Evolutionary conservation across 495 filamentous ascomycete genomes (phyloP), one percentile per base, ranked within the genome.

Genomic region (Podospora comata): DNA sequence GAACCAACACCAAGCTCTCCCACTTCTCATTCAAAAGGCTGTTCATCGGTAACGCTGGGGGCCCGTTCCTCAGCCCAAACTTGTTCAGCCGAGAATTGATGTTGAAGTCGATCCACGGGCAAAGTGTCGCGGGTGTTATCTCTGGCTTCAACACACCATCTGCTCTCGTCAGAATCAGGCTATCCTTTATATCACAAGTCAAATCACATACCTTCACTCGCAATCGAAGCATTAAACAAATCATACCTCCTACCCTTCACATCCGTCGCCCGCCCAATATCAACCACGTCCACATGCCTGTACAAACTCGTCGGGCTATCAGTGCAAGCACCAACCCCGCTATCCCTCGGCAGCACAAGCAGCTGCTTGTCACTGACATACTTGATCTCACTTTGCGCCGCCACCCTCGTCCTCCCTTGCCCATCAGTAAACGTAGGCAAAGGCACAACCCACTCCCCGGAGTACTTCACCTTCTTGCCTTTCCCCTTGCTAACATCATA

Each of bases 11-110:
- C 30, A 95, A 73, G 48, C 84, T 83, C 80, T 95, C 91, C 92
- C 91, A 95, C 74, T 94, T 95, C 82, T 94, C 91, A 75, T 94
- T 77, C 3, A 92, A 75, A 28, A 92, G 75, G 1, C 73, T 48
- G 6, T 19, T 63, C 5, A 26, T 61, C 59, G 59, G 59, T 2
- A 44, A n/a, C 20, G 13, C 30, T n/a, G 23, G 61, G 0, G 30
- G 30, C 68, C 70, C 72, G 26, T 68, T 62, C 2, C 28, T 39
- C 5, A 68, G 54, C 26, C 60, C 68, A 72, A 93, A 94, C 56
- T 86, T 85, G 54, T 81, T 84, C 27, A 94, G 80, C 79, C 94
- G 82, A 15, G 78, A 69, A 65, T 91, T 89, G 59, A 90, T 79
- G 77, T 94, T 95, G 71, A 85, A 91, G 75, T 93, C 89, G 48